Conservation (phyloP, 176 grass and related monocot genomes). For the Ampelocalamus luodianensis region DNA sequence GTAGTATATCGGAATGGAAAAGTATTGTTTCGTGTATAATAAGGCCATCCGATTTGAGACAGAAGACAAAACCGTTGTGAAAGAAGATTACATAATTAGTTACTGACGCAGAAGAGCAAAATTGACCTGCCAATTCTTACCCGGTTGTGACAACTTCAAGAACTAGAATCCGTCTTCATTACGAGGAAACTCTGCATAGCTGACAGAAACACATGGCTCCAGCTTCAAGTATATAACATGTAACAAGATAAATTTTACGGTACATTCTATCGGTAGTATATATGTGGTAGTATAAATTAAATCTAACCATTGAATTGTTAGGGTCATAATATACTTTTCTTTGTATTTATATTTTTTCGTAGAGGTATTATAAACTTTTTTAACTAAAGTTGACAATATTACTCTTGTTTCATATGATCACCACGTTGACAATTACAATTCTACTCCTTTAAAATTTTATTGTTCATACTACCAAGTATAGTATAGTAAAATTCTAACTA, state of each 20-base stretch:
- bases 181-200: not conserved
- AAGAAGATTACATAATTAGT: not conserved
- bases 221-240: not conserved
- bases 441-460: too few relatives aligned
- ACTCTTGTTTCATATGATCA: too few relatives aligned
- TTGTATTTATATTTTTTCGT: too few relatives aligned
- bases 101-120: not conserved
- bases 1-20: not conserved
- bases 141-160: not conserved
- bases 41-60: not conserved
- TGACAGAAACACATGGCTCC: not conserved
- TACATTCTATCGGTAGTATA: too few relatives aligned
- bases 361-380: too few relatives aligned
- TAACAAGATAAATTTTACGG: too few relatives aligned
- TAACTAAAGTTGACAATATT: not conserved
- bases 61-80: not conserved
- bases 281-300: too few relatives aligned
- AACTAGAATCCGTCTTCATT: not conserved
- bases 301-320: too few relatives aligned
- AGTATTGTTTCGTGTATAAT: constrained; percentile 34
- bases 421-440: too few relatives aligned
- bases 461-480: too few relatives aligned
- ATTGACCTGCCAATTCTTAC: not conserved
- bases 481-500: too few relatives aligned
- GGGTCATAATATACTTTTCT: too few relatives aligned